Conservation (phyloP, 73 alveolate species). For the Breviolum minutum region DNA sequence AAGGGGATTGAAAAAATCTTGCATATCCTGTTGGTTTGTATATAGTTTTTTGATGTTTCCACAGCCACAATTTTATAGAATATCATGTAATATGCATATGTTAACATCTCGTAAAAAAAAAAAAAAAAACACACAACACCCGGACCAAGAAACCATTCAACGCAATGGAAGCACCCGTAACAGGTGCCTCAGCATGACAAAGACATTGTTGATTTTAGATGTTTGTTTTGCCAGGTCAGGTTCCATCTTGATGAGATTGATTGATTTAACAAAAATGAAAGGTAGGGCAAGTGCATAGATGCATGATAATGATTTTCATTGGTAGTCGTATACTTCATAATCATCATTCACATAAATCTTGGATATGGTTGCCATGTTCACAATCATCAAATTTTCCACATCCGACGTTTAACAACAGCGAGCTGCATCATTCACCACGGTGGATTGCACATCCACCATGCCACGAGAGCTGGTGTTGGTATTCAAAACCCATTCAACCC, state of each 20-base stretch:
- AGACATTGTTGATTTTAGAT: too few relatives aligned
- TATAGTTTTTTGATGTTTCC: too few relatives aligned
- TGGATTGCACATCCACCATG: constrained; percentile 14
- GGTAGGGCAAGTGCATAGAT: too few relatives aligned
- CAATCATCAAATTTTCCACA: not conserved
- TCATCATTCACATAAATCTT: not conserved
- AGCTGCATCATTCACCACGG: constrained; percentile 45
- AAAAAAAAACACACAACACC: not conserved
- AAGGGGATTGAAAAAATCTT: too few relatives aligned
- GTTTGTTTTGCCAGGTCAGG: too few relatives aligned
- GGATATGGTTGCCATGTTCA: not conserved
- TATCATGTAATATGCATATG: too few relatives aligned
- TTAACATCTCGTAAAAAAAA: too few relatives aligned
- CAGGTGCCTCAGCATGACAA: not conserved
- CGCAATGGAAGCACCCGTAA: not conserved
- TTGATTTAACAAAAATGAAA: too few relatives aligned
- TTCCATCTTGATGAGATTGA: too few relatives aligned
- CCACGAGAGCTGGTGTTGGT: constrained; percentile 25
- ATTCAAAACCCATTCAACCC: constrained; percentile 82
- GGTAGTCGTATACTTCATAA: too few relatives aligned
- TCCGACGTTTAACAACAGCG: not conserved
- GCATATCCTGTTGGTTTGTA: too few relatives aligned
- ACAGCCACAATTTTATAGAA: too few relatives aligned
- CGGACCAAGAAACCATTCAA: not conserved
- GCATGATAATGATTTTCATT: not conserved